A percentile compares a stretch with the other conserved stretches of the same genome.
Conservation (phyloP, 768 basidiomycete species). For the Serendipita sp. region DNA sequence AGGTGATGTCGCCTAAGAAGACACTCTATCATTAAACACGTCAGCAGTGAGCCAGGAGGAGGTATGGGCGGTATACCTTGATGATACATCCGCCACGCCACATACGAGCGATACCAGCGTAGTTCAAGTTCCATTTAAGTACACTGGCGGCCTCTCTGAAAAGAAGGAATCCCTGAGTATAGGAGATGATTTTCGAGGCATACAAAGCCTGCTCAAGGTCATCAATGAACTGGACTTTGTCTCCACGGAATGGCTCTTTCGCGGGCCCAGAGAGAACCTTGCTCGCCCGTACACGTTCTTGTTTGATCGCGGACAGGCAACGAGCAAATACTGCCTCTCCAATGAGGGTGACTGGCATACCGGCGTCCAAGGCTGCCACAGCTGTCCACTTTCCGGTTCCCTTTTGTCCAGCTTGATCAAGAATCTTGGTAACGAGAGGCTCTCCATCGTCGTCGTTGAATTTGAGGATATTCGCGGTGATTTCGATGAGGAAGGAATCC, state of each 20-base stretch:
- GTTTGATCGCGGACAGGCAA: conserved; percentile 93
- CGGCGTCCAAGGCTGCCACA: conserved; percentile 87
- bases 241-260: conserved; percentile 86
- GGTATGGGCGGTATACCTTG: conserved; percentile 37
- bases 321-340: conserved; percentile 99
- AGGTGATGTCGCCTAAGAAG: conserved; percentile 84
- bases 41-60: conserved; percentile 9
- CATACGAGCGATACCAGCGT: conserved; percentile 95
- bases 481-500: conserved; percentile 98
- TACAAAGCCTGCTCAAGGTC: conserved; percentile 98
- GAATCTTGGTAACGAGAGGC: conserved; percentile 83
- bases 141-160: conserved; percentile 98
- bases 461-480: conserved; percentile 90
- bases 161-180: conserved; percentile 99
- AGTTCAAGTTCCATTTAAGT: conserved; percentile 86
- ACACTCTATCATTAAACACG: conserved; percentile 39
- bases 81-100: conserved; percentile 99
- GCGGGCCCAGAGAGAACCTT: conserved; percentile 82
- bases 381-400: conserved; percentile 99
- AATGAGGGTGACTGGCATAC: conserved; percentile 84
- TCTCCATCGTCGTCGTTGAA: conserved; percentile 94
- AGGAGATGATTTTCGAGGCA: conserved; percentile 98
- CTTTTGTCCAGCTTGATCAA: conserved; percentile 95
- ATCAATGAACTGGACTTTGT: conserved; percentile 98
- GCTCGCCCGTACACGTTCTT: conserved; percentile 86